Evolutionary conservation across 2,329 filamentous ascomycete species (phyloP).

Genomic region (Neophaeococcomyces mojaviensis): DNA sequence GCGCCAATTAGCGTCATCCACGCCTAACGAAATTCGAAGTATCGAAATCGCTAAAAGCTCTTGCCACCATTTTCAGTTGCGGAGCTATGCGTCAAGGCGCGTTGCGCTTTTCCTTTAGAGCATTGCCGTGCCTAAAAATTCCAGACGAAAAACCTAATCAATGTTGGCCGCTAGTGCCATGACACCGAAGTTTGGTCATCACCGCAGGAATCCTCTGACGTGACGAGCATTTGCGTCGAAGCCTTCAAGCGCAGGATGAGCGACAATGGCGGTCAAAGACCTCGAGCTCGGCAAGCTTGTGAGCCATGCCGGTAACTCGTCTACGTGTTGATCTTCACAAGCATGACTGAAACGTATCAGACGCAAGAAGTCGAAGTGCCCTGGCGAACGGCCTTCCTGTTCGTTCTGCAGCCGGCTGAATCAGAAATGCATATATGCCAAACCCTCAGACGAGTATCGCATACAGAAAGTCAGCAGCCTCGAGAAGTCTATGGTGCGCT

Average conservation of each 20-base stretch:
- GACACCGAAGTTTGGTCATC: no score
- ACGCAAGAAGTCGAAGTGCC: constrained; percentile 46
- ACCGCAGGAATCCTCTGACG: no score
- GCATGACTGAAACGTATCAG: constrained; percentile 26
- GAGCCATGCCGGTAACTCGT: constrained; percentile 34
- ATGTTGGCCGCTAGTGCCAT: no score
- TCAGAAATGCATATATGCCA: constrained; percentile 41
- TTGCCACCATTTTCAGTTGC: no score
- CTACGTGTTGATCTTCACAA: neutral
- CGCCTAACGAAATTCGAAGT: no score
- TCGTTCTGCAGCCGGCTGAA: constrained; percentile 44
- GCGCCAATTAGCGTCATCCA: no score
- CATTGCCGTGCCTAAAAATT: no score
- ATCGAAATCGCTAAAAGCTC: no score
- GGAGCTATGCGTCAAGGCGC: no score
- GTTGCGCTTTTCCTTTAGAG: no score
- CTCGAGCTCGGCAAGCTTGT: constrained; percentile 34
- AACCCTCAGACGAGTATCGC: constrained; percentile 17
- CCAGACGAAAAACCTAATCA: no score
- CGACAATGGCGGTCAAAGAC: constrained; percentile 5
- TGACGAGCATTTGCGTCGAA: no score
- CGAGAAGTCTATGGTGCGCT: constrained; percentile 5
- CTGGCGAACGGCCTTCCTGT: constrained; percentile 44
- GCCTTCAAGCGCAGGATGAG: constrained; percentile 11
- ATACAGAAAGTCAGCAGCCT: constrained; percentile 22